Percentiles rank a stretch among this genome's conserved stretches.
phyloP scores from a whole-genome alignment of 805 yeast genomes.

The Metschnikowia drakensbergensis region DNA sequence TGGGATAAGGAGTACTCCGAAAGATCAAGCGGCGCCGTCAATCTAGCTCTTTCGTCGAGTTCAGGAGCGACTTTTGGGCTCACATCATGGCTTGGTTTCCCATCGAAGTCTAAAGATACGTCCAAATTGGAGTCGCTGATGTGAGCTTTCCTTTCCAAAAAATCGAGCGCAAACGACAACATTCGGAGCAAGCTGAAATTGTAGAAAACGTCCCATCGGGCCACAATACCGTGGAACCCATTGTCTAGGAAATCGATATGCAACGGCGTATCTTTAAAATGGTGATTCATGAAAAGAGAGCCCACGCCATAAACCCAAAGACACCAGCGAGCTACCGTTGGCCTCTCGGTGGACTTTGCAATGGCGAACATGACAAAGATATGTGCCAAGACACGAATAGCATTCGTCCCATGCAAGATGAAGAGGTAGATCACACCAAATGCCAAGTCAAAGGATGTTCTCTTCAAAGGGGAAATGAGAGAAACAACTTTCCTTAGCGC shows the following conservation, averaged over 20 bases:
- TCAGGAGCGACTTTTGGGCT: slow-evolving; percentile 5
- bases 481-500: slow-evolving; percentile 40
- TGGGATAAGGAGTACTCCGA: slow-evolving; percentile 59
- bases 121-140: neutral
- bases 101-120: slow-evolving; percentile 1
- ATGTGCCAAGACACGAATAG: slow-evolving; percentile 58
- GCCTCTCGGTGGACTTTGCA: slow-evolving; percentile 34
- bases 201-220: slow-evolving; percentile 94
- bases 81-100: neutral
- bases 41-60: slow-evolving; percentile 59
- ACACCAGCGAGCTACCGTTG: slow-evolving; percentile 36
- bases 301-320: slow-evolving; percentile 82
- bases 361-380: slow-evolving; percentile 50
- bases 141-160: slow-evolving; percentile 36
- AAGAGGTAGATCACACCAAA: slow-evolving; percentile 68
- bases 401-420: slow-evolving; percentile 78
- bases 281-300: slow-evolving; percentile 74
- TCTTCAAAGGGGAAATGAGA: slow-evolving; percentile 20
- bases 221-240: slow-evolving; percentile 68
- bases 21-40: slow-evolving; percentile 58
- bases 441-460: slow-evolving; percentile 63
- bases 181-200: slow-evolving; percentile 84
- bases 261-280: slow-evolving; percentile 50
- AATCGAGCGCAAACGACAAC: slow-evolving; percentile 81
- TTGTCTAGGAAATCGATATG: slow-evolving; percentile 57